Conservation (phyloP, 2,329 filamentous ascomycete species). For the Fusarium sp. region DNA sequence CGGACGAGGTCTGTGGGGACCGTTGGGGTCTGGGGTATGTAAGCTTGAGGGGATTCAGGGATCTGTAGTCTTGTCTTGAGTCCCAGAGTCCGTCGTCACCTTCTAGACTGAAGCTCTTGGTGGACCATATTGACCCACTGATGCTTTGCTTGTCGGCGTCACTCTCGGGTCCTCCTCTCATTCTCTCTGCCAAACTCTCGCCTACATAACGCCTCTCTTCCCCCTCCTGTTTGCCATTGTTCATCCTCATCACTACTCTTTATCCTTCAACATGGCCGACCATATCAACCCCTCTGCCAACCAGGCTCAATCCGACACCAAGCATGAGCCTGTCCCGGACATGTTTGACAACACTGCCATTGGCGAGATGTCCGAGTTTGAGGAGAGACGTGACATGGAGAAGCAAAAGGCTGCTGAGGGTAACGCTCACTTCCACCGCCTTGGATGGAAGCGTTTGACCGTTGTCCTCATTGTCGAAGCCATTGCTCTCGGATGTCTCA, state of each 20-base stretch:
- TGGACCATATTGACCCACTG: constrained; percentile 28
- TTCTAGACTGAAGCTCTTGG: neutral
- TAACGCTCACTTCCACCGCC: constrained; percentile 61
- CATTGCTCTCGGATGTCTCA: constrained; percentile 65
- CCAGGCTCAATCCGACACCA: constrained; percentile 14
- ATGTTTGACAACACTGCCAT: constrained; percentile 43
- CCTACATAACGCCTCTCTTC: constrained; percentile 6
- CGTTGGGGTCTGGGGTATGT: constrained; percentile 32
- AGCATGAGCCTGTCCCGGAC: constrained; percentile 36
- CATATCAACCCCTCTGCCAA: constrained; percentile 26
- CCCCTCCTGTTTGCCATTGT: neutral
- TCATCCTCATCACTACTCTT: neutral
- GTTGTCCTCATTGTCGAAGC: constrained; percentile 68
- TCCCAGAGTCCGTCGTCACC: neutral
- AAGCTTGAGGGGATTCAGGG: constrained; percentile 27
- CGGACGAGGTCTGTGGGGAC: constrained; percentile 12
- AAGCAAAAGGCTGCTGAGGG: constrained; percentile 60
- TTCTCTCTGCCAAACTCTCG: constrained; percentile 15
- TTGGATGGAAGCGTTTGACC: constrained; percentile 68
- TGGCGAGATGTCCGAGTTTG: constrained; percentile 54
- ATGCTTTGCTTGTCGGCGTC: constrained; percentile 21
- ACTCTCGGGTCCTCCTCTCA: constrained; percentile 29
- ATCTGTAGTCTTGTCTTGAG: neutral
- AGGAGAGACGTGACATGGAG: constrained; percentile 56
- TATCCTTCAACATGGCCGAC: constrained; percentile 25